phyloP scores from a whole-genome alignment of 2,329 filamentous ascomycete species.

The Verticillium zaregamsianum region DNA sequence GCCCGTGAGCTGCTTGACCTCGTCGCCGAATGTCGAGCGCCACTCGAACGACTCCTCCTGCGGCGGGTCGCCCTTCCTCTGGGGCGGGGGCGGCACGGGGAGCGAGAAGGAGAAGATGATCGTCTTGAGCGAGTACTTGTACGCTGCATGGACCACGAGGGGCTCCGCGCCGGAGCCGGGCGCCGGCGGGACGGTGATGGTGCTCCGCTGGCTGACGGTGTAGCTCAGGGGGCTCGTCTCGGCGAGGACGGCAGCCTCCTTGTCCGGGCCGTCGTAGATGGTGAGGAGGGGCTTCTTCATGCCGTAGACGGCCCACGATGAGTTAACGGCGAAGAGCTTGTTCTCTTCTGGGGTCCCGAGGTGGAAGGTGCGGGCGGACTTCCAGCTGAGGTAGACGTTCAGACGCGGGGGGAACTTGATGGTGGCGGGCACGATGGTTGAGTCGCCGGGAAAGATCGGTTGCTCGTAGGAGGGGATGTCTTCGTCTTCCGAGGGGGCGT shows the following conservation, averaged over 20 bases:
- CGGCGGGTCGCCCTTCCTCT: neutral
- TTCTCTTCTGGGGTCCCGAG: slow-evolving; percentile 5
- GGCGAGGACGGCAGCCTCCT: slow-evolving; percentile 2
- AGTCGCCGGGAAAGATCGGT: neutral
- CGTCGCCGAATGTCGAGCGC: slow-evolving; percentile 6
- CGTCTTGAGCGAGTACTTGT: neutral
- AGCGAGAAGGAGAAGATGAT: slow-evolving; percentile 1
- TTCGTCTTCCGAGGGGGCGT: neutral
- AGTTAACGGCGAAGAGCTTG: neutral
- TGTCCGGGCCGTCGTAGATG: slow-evolving; percentile 4
- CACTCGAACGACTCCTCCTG: slow-evolving; percentile 10
- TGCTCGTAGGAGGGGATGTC: neutral
- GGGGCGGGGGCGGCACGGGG: neutral
- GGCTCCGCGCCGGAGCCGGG: neutral
- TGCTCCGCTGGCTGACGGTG: neutral
- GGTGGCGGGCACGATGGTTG: neutral
- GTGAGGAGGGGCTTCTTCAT: slow-evolving; percentile 4
- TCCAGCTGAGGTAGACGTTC: slow-evolving; percentile 8
- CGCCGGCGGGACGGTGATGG: neutral
- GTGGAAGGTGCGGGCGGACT: slow-evolving; percentile 4
- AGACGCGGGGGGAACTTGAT: slow-evolving; percentile 5
- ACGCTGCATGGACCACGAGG: neutral
- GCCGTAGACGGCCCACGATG: slow-evolving; percentile 2
- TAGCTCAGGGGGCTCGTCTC: neutral
- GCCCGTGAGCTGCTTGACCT: slow-evolving; percentile 9